Percentiles rank a stretch among this genome's conserved stretches.
Conservation (phyloP, 805 yeast genomes). For the Lipomyces sp. region DNA sequence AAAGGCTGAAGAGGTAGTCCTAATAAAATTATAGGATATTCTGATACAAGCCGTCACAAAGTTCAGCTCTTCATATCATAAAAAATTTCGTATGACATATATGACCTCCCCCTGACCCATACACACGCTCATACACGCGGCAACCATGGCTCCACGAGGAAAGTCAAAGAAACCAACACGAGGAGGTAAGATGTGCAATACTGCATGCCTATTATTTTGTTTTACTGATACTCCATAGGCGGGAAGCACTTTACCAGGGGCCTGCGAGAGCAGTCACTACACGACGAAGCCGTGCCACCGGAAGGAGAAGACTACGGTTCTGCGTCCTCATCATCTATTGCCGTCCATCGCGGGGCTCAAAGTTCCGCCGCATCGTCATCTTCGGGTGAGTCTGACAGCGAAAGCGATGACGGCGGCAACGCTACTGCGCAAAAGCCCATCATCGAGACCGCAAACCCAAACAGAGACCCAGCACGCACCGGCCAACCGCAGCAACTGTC, state of each 20-base stretch:
- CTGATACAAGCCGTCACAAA: too few relatives aligned
- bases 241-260: constrained; percentile 27
- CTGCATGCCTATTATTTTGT: not conserved
- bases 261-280: constrained; percentile 8
- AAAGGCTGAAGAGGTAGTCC: too few relatives aligned
- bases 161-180: constrained; percentile 23
- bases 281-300: constrained; percentile 8
- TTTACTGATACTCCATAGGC: constrained; percentile 7
- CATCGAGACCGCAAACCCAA: constrained; percentile 23
- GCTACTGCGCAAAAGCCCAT: constrained; percentile 8
- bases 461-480: constrained; percentile 2
- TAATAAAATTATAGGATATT: too few relatives aligned
- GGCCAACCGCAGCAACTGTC: constrained; percentile 17
- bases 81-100: too few relatives aligned
- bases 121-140: too few relatives aligned
- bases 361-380: constrained; percentile 1
- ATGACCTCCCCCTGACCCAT: too few relatives aligned
- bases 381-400: constrained; percentile 6
- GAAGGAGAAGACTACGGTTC: constrained; percentile 12
- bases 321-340: not conserved
- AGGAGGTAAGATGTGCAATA: constrained; percentile 15
- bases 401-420: constrained; percentile 3
- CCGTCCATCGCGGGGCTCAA: too few relatives aligned
- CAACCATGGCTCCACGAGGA: constrained; percentile 25
- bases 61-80: too few relatives aligned